Base-by-base conservation (phyloP, 2,329 filamentous ascomycete genomes). In the Cladosporium sp. region DNA sequence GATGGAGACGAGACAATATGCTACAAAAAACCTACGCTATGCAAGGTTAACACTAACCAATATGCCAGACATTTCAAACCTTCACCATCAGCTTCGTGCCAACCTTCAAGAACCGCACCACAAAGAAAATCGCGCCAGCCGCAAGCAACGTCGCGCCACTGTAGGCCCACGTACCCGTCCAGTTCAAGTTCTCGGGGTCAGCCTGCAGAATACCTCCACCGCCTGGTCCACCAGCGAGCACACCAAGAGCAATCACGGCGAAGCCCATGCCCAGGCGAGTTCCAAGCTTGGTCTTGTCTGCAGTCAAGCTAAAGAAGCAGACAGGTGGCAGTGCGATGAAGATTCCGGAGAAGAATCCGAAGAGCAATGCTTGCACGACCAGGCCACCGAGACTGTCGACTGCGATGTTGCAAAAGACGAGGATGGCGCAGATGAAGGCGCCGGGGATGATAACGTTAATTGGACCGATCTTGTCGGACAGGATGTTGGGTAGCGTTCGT, bases 301-400 rank as follows among this genome's bases (percentile, higher is more conserved):
- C 63, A 0, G 79, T 82, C 18, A 83, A 69, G 1, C 67, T 70
- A 6, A 75, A 74, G 58, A 83, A 78, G 53, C 75, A 73, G 0
- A 79, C 75, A 0, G 79, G 76, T 5, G 79, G 79, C 34, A 83
- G 70, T 0, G 79, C 74, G 54, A 82, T 76, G 70, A 82, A 76
- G 48, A 79, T 77, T 49, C 81, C 81, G 25, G 74, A 77, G 68
- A 80, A 79, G 70, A 81, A 80, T 21, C 80, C 81, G 63, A 75
- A 76, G 48, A 81, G 68, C 5, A 81, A 63, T 1, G 77, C 71
- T 30, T 76, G 65, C 5, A 75, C 73, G 16, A 82, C 69, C 23
- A 81, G 70, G 26, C 73, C 75, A 7, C 69, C 76, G 11, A 73
- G 69, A 14, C 68, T 75, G 6, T 72, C 64, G 4, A 79, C 77